These are phyloP conservation scores for Nitzschia inconspicua DNA, from an alignment of 108 stramenopile genomes.

Conservation along the genomic window DNA sequence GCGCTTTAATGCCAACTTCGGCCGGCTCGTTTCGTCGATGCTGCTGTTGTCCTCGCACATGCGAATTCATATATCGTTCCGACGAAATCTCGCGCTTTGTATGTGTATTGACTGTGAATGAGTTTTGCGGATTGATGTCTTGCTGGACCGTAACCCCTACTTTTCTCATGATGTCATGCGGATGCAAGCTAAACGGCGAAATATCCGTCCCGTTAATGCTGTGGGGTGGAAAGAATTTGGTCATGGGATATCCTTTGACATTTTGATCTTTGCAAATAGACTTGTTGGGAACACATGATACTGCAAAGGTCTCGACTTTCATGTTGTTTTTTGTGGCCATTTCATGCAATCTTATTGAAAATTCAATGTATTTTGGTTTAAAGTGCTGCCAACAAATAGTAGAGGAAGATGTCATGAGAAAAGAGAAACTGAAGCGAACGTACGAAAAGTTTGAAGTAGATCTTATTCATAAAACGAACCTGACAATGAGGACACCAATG, in stretches of 20 bases:
- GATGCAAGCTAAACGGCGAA: constrained; percentile 6
- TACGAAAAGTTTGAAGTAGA: background rate
- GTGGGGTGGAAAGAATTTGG: constrained; percentile 41
- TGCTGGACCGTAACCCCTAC: background rate
- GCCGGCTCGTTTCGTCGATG: no score
- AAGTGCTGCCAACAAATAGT: constrained; percentile 64
- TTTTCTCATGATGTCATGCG: constrained; percentile 7
- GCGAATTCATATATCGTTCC: no score
- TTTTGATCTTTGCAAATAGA: constrained; percentile 49
- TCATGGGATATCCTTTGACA: constrained; percentile 51
- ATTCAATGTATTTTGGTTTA: constrained; percentile 55
- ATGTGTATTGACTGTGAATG: no score
- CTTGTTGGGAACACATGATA: constrained; percentile 62
- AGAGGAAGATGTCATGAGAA: background rate
- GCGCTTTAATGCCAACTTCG: no score
- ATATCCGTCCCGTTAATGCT: constrained; percentile 20
- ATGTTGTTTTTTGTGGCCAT: constrained; percentile 1
- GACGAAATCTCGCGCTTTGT: no score
- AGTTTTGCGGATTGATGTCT: background rate
- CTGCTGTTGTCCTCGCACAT: no score
- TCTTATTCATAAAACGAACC: background rate
- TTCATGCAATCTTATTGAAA: constrained; percentile 34
- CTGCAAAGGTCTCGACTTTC: constrained; percentile 48
- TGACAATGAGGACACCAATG: constrained; percentile 70
- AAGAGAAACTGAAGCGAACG: background rate